Evolutionary conservation across 108 stramenopile genomes (phyloP).

Genomic region (Schizochytrium sp.): DNA sequence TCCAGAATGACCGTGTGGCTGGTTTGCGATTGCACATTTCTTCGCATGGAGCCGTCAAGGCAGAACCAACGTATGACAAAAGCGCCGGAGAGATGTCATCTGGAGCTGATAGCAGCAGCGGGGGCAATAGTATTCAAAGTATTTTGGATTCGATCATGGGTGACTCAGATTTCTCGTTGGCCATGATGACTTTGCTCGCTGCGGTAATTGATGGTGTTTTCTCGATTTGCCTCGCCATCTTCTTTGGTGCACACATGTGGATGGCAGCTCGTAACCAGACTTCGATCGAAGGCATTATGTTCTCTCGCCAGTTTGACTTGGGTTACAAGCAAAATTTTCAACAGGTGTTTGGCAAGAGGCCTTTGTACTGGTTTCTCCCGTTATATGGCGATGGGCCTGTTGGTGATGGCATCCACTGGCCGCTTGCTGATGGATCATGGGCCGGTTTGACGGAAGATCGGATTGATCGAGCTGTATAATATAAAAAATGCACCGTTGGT

Average conservation of each 20-base stretch:
- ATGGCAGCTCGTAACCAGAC: slow-evolving; percentile 23
- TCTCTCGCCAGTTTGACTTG: not conserved
- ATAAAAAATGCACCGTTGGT: not conserved
- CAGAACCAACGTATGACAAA: not conserved
- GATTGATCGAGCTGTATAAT: not conserved
- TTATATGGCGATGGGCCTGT: slow-evolving; percentile 54
- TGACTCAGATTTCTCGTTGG: not conserved
- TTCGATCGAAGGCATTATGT: slow-evolving; percentile 25
- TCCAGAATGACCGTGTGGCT: not conserved
- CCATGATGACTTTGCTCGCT: slow-evolving; percentile 15
- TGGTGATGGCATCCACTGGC: slow-evolving; percentile 59
- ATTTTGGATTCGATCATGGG: no score
- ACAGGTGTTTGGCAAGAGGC: slow-evolving; percentile 10
- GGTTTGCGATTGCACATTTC: not conserved
- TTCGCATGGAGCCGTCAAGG: no score
- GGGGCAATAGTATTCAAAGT: not conserved
- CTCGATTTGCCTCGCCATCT: not conserved
- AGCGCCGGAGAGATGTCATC: not conserved
- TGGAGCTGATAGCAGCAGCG: not conserved
- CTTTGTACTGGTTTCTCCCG: slow-evolving; percentile 24
- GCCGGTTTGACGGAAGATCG: slow-evolving; percentile 1
- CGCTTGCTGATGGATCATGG: not conserved
- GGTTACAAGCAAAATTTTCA: not conserved
- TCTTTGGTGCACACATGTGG: slow-evolving; percentile 34
- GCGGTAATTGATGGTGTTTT: slow-evolving; percentile 40